phyloP scores from a whole-genome alignment of 1,139 yeast genomes.

The Blastobotrys capitulatus region DNA sequence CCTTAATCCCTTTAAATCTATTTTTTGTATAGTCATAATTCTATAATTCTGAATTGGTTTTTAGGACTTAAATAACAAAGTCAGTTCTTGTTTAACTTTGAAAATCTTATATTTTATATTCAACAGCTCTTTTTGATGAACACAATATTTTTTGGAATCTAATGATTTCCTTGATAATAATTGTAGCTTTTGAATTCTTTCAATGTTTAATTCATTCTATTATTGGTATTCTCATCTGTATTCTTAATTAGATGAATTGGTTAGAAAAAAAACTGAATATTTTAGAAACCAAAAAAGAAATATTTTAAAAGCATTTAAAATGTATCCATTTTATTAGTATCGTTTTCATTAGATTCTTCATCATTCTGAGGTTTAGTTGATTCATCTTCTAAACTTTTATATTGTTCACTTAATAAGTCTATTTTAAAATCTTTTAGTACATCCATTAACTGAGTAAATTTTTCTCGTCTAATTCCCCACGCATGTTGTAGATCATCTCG shows the following conservation, averaged over 20 bases:
- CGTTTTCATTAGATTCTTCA: background rate
- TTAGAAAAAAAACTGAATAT: background rate
- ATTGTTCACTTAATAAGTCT: slow-evolving; percentile 12
- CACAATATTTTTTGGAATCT: no score
- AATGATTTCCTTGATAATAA: no score
- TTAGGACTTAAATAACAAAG: no score
- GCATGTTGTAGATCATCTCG: slow-evolving; percentile 19
- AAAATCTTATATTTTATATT: no score
- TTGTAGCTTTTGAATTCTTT: no score
- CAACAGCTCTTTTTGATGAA: no score
- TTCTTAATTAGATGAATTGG: background rate
- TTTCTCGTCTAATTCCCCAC: slow-evolving; percentile 25
- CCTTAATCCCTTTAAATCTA: no score
- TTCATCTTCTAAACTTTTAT: slow-evolving; percentile 9
- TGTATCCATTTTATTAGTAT: slow-evolving; percentile 4
- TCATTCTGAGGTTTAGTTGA: background rate
- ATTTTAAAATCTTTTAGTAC: slow-evolving; percentile 21
- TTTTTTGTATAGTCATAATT: no score
- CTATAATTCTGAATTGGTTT: no score
- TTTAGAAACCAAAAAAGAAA: background rate
- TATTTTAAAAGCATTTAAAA: background rate
- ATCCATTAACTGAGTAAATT: slow-evolving; percentile 23
- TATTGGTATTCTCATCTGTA: no score
- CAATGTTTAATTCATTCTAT: no score
- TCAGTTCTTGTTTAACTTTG: no score